A percentile compares a stretch with the other conserved stretches of the same genome.
These are phyloP conservation scores for Glaciozyma antarctica DNA, from an alignment of 768 basidiomycete species.

Conservation along the genomic window DNA sequence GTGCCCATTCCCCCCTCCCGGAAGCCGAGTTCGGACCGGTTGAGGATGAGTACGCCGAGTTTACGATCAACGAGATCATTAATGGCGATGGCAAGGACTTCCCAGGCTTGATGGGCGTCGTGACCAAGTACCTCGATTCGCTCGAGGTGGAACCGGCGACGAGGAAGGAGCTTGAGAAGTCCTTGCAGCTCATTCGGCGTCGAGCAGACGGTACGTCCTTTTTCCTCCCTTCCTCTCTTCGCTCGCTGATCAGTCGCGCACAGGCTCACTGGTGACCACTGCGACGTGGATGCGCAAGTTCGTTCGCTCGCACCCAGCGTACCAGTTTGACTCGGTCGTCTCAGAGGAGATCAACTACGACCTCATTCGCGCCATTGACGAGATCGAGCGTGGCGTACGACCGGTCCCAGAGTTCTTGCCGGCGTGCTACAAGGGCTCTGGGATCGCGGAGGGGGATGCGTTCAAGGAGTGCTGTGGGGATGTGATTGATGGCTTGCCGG, in stretches of 20 bases:
- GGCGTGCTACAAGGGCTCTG: conserved; percentile 43
- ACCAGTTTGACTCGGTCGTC: conserved; percentile 87
- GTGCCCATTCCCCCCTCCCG: conserved; percentile 26
- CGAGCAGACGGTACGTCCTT: conserved; percentile 63
- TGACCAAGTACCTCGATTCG: conserved; percentile 59
- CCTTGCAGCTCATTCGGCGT: conserved; percentile 61
- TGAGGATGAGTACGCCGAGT: conserved; percentile 80
- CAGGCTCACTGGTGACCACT: conserved; percentile 61
- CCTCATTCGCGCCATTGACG: conserved; percentile 75
- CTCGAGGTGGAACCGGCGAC: conserved; percentile 51
- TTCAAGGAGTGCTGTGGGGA: conserved; percentile 12
- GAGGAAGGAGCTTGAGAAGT: conserved; percentile 46
- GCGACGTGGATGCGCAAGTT: conserved; percentile 92
- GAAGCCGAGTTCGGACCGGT: conserved; percentile 43
- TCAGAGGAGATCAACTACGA: conserved; percentile 89
- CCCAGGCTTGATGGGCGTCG: conserved; percentile 23
- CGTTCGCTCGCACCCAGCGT: conserved; percentile 79
- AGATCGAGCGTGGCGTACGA: conserved; percentile 57
- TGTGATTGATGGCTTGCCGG: not conserved
- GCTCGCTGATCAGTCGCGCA: not conserved
- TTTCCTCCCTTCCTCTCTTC: too few species aligned
- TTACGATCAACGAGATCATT: conserved; percentile 85
- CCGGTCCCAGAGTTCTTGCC: conserved; percentile 49
- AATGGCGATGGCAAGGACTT: conserved; percentile 49
- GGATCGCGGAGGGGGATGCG: conserved; percentile 2